Base-by-base conservation (phyloP, 176 grass and related monocot species). In the Cenchrus purpureus region DNA sequence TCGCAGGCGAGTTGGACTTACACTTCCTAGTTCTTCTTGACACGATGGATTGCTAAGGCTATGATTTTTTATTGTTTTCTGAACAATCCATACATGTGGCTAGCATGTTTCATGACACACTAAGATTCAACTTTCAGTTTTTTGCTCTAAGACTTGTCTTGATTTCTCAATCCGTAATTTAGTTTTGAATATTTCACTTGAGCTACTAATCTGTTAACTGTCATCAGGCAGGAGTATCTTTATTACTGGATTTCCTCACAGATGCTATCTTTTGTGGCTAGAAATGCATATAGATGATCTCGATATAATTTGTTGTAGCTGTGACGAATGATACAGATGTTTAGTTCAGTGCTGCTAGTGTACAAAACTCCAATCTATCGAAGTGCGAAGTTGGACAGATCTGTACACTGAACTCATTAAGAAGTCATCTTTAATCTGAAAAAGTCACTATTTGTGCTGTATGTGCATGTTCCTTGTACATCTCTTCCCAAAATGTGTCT, bases 1-100 rank as follows among this genome's bases (percentile, higher is more conserved):
- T 95, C 96, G 43, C 95, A 98, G 93, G 93, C 83, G 77, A 79
- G 55, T 29, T 66, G 6, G 7, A 55, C 32, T 60, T 31, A 15
- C 32, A 8, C 8, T 46, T 46, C 44, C 5, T 7, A 46, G 44
- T 46, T 46, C 44, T 46, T 8, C 0, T 8, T 6, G 7, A 46
- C 0, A 46, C 5, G 8, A 46, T 7, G 9, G 16, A 19, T 53
- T 81, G 19, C 55, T 66, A 61, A 48, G 65, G 10, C 54, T 14
- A 1, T 65, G 28, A 65, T 12, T 57, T 77, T 82, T 65, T 44
- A 56, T 29, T 71, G 64, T 50, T 17, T 10, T 48, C 1, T 56
- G 55, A 66, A 14, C 50, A 28, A 2, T 76, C 37, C 37, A 46
- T 54, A 8, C 11, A 50, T 52, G 63, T 67, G 19, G 13, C 37